Evolutionary conservation across 805 yeast species (phyloP).

Genomic region (Pichia thaimueangensis): DNA sequence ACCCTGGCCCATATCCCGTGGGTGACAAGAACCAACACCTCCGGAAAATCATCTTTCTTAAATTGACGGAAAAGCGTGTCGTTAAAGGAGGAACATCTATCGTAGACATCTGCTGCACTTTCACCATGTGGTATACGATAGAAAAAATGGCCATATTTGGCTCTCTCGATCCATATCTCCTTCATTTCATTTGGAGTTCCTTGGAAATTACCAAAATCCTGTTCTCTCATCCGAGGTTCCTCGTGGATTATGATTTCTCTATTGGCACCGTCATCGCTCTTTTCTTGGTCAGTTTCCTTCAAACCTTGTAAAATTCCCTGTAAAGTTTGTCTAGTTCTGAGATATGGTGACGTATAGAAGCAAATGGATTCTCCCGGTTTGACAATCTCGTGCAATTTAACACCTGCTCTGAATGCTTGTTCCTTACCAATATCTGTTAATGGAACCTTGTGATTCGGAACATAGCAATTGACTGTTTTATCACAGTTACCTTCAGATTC

Average conservation of each 20-base stretch:
- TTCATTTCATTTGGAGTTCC: slow-evolving; percentile 71
- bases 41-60: slow-evolving; percentile 62
- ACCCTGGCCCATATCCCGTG: slow-evolving; percentile 96
- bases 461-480: slow-evolving; percentile 67
- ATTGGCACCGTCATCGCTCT: neutral
- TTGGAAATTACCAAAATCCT: slow-evolving; percentile 93
- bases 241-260: slow-evolving; percentile 43
- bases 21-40: slow-evolving; percentile 75
- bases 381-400: slow-evolving; percentile 30
- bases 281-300: slow-evolving; percentile 26
- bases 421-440: slow-evolving; percentile 64
- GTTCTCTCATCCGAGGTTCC: slow-evolving; percentile 90
- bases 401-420: slow-evolving; percentile 59
- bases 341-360: slow-evolving; percentile 83
- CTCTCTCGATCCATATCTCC: slow-evolving; percentile 74
- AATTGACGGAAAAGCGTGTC: slow-evolving; percentile 83
- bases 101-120: slow-evolving; percentile 93
- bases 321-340: slow-evolving; percentile 78
- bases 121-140: slow-evolving; percentile 91
- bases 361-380: slow-evolving; percentile 52
- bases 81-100: slow-evolving; percentile 83
- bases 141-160: slow-evolving; percentile 82
- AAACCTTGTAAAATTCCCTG: slow-evolving; percentile 56
- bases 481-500: slow-evolving; percentile 89
- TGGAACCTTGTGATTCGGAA: slow-evolving; percentile 76